Conservation (phyloP, 2,329 filamentous ascomycete species). For the Calonectria fujianensis region DNA sequence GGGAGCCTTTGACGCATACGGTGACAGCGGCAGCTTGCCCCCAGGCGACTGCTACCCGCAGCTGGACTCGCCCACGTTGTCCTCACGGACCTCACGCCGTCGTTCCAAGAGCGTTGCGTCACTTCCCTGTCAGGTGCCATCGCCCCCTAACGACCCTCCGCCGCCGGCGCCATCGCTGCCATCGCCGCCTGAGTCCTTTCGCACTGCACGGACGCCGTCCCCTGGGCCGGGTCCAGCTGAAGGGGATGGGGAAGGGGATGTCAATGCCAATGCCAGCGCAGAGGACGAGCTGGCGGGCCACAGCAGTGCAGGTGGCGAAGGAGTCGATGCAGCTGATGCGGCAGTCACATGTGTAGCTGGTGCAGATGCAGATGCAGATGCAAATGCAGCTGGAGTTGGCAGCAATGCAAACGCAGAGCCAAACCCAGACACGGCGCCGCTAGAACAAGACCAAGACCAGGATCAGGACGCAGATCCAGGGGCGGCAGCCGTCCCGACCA, state of each 20-base stretch:
- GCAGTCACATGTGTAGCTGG: background rate
- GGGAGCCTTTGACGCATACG: constrained; percentile 57
- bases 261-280: background rate
- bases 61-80: constrained; percentile 49
- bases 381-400: constrained; percentile 2
- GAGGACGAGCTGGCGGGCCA: background rate
- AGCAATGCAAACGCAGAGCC: background rate
- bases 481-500: constrained; percentile 10
- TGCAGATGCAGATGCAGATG: constrained; percentile 9
- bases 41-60: constrained; percentile 51
- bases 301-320: background rate
- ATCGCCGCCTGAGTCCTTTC: constrained; percentile 36
- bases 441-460: constrained; percentile 12
- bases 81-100: constrained; percentile 39
- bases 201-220: constrained; percentile 7
- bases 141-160: constrained; percentile 35
- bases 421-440: constrained; percentile 6
- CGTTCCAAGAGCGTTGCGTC: constrained; percentile 55
- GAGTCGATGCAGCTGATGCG: background rate
- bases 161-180: constrained; percentile 15
- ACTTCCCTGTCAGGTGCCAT: constrained; percentile 35
- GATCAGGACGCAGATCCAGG: constrained; percentile 15
- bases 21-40: constrained; percentile 43
- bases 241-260: too few relatives aligned
- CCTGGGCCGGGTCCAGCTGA: background rate